These are phyloP conservation scores for Mucor sp. DNA, from an alignment of 371 early-diverging fungal species.

Conservation along the genomic window DNA sequence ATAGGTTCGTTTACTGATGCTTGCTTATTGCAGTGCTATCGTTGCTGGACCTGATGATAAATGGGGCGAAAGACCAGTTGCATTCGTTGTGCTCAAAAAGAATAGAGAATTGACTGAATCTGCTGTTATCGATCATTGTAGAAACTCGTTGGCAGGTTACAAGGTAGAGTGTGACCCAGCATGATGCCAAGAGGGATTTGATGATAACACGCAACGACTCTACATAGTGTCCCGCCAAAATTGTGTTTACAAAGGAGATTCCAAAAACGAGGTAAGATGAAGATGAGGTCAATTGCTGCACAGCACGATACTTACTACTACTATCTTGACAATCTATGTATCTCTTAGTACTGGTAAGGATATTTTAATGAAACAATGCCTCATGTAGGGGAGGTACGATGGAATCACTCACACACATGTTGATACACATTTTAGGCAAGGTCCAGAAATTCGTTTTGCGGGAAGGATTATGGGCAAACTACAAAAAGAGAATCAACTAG, in stretches of 20 bases:
- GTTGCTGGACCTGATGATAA: constrained; percentile 62
- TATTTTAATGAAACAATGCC: neutral
- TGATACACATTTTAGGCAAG: constrained; percentile 26
- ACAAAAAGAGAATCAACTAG: constrained; percentile 27
- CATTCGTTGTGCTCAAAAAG: constrained; percentile 58
- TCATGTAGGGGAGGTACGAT: neutral
- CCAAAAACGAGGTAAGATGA: constrained; percentile 40
- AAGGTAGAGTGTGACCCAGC: constrained; percentile 27
- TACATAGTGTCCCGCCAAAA: constrained; percentile 40
- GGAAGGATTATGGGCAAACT: constrained; percentile 24
- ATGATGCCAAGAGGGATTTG: neutral
- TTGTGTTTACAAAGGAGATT: constrained; percentile 26
- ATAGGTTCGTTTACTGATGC: neutral
- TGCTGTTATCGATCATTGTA: constrained; percentile 49
- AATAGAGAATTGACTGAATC: constrained; percentile 30
- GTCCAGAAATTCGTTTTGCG: constrained; percentile 37
- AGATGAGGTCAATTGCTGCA: neutral
- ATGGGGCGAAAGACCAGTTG: constrained; percentile 78
- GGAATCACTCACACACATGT: neutral
- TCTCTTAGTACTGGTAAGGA: constrained; percentile 29
- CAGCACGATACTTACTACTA: neutral
- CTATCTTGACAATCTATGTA: neutral
- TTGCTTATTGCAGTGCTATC: constrained; percentile 43
- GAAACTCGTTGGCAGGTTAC: constrained; percentile 53
- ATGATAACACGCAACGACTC: neutral